Base-by-base conservation (phyloP, 306 rosid genomes). In the Abrus pulchellus region DNA sequence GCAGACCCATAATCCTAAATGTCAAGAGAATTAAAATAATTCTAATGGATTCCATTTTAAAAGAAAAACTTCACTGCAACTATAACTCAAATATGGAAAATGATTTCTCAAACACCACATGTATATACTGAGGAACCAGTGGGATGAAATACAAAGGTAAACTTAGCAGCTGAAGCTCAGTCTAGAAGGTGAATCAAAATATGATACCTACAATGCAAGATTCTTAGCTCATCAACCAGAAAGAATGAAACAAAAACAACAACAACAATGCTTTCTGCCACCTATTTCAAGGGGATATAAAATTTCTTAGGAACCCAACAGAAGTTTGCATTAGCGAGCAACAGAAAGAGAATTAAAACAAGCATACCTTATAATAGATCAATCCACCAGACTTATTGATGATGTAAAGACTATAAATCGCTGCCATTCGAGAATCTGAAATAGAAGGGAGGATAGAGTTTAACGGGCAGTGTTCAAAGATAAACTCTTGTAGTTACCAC, bases 371-470 rank as follows among this genome's bases (percentile, higher is more conserved):
- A 87, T 91, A 88, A 87, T 89, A 95, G 86, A 95, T 91, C 87
- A 95, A 84, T 53, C 99, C 97, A 29, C 99, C 99, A 48, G 97
- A 91, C 85, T 94, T 94, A 74, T 93, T 92, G 87, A 95, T 93
- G 83, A 95, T 88, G 86, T 95, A 95, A 77, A 95, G 97, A 67
- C 95, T 90, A 89, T 89, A 93, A 69, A 94, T 92, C 34, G 97
- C 95, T 52, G 97, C 99, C 97, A 91, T 93, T 77, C 55, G 48
- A 29, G 61, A 83, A 85, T 64, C 88, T 78, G 77, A 56, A 74
- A 66, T 43, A n/a, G 30, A 77, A 30, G 20, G 41, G 61, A 70
- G 29, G 63, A 41, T 7, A 7, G 45, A 52, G 52, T 56, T 76
- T 70, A 53, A 40, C 29, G 30, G 47, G 52, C 43, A 82, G 43